Base-by-base conservation (phyloP, 768 basidiomycete species). In the Arthromyces matolae region DNA sequence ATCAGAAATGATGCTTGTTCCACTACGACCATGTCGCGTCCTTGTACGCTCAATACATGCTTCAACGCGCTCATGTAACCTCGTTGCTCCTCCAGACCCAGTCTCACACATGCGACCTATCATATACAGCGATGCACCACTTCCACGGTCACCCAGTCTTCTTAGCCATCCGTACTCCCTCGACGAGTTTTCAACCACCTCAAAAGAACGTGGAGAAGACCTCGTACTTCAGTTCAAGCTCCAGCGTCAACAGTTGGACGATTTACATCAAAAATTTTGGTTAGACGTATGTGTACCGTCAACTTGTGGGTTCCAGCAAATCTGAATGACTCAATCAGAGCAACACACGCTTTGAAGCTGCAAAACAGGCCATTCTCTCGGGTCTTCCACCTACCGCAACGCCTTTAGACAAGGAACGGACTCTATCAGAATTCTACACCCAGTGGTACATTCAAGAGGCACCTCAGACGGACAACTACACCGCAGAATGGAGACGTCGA, bases 201-300 rank as follows among this genome's bases (percentile, higher is more conserved):
- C 61, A 33, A 55, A 55, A 51, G 62, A 40, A 42, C 57, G 65
- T 36, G 62, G 62, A 31, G 71, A 71, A 37, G 68, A 77, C 25
- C 63, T 77, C 7, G 83, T 86, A 45, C 73, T 89, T 39, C 87
- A 85, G 57, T 85, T 77, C 71, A 82, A 79, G 50, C 66, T 90
- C 37, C 78, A 83, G 50, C 72, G 83, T 44, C 83, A 89, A 63
- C 80, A 83, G 47, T 64, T 90, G 18, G 87, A 91, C 58, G 71
- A 79, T 19, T 83, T 86, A 58, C 84, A 90, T 51, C 84, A 92
- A 46, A 67, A 73, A 14, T 93, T 89, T 62, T 93, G 90, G 90
- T 65, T 79, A 44, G 83, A 91, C 45, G 90, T 91, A 60, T 55
- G 86, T 75, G 8, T 4, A 13, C 27, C n/a, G 10, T 29, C n/a